Evolutionary conservation across 345 rosid genomes (phyloP).

Genomic region (Odontarrhena argentea): DNA sequence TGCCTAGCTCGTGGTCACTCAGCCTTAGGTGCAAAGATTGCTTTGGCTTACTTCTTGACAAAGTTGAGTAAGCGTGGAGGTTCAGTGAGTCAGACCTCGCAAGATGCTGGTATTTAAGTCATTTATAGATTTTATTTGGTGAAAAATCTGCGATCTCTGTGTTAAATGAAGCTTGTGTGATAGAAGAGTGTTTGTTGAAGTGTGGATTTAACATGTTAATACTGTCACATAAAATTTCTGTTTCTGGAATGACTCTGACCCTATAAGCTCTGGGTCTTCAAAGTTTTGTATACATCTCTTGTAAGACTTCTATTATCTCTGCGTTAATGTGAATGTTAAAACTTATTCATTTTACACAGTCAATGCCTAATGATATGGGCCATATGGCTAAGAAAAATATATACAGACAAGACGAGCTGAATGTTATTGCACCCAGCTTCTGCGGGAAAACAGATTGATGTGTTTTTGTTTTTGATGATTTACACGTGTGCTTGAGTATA

Average conservation of each 20-base stretch:
- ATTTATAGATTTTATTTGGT: constrained; percentile 17
- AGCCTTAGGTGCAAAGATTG: constrained; percentile 78
- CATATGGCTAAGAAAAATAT: constrained; percentile 3
- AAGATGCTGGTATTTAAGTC: constrained; percentile 34
- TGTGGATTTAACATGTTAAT: constrained; percentile 23
- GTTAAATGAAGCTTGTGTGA: constrained; percentile 17
- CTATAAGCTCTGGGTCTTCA: constrained; percentile 20
- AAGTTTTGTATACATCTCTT: constrained; percentile 13
- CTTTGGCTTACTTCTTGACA: constrained; percentile 74
- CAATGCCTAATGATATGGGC: constrained; percentile 6
- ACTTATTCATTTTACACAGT: background rate
- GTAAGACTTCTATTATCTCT: background rate
- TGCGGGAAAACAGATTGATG: constrained; percentile 3
- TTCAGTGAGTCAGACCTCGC: constrained; percentile 46
- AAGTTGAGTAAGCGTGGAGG: constrained; percentile 63
- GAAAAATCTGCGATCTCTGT: background rate
- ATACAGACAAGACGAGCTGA: background rate
- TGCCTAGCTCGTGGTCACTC: constrained; percentile 78
- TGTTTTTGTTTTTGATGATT: constrained; percentile 15
- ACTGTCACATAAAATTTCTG: background rate
- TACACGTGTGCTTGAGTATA: constrained; percentile 25
- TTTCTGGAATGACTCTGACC: constrained; percentile 26
- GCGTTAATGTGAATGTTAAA: constrained; percentile 20
- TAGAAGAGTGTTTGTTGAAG: constrained; percentile 22
- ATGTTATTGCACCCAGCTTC: constrained; percentile 11